A percentile compares a stretch with the other conserved stretches of the same genome.
Evolutionary conservation across 2,329 filamentous ascomycete species (phyloP).

Genomic region (Diplodia mutila): DNA sequence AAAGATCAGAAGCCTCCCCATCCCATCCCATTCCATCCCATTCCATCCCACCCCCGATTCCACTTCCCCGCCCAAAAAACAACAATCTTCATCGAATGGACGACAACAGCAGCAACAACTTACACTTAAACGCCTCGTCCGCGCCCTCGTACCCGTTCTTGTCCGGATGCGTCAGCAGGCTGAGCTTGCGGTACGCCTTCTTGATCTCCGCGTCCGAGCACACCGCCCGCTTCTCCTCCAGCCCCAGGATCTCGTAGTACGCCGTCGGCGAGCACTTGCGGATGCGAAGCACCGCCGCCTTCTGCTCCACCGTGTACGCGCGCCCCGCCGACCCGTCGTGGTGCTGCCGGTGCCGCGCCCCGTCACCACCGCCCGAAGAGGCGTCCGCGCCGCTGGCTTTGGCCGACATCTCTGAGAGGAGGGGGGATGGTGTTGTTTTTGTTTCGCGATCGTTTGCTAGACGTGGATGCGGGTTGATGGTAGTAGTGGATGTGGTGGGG

Average conservation of each 20-base stretch:
- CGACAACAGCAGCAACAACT: constrained; percentile 36
- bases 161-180: constrained; percentile 93
- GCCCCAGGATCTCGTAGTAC: constrained; percentile 91
- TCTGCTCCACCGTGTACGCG: constrained; percentile 86
- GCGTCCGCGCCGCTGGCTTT: constrained; percentile 50
- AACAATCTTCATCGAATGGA: background rate
- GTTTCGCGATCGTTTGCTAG: background rate
- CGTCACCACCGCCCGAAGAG: constrained; percentile 42
- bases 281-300: constrained; percentile 87
- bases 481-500: background rate
- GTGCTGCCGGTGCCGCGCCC: constrained; percentile 61
- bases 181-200: constrained; percentile 95
- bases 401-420: constrained; percentile 43
- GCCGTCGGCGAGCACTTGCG: constrained; percentile 80
- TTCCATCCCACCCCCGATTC: background rate
- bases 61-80: background rate
- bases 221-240: constrained; percentile 66
- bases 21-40: background rate
- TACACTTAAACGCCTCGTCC: constrained; percentile 95
- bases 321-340: constrained; percentile 77
- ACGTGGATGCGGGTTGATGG: no score
- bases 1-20: no score
- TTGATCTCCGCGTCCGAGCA: constrained; percentile 87
- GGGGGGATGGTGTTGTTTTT: background rate
- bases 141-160: constrained; percentile 97